These are phyloP conservation scores for Arabis hirsuta DNA, from an alignment of 345 rosid species.

Conservation along the genomic window DNA sequence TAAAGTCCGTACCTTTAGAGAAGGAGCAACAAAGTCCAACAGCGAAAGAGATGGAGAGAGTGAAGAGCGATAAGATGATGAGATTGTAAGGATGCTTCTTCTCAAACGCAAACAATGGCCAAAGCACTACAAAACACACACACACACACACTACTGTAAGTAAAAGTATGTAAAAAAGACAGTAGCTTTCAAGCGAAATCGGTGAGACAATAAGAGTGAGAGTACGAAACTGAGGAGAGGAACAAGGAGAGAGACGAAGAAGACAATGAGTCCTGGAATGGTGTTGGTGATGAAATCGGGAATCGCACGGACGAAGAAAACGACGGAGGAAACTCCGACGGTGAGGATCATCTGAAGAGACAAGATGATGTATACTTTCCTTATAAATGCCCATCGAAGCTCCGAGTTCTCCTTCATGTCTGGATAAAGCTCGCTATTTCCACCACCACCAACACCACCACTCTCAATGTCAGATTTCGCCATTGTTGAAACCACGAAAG, in stretches of 20 bases:
- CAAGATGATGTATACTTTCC: constrained; percentile 62
- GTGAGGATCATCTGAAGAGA: constrained; percentile 55
- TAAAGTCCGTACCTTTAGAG: constrained; percentile 50
- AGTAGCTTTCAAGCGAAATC: no score
- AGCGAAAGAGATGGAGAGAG: constrained; percentile 52
- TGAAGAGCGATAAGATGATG: constrained; percentile 57
- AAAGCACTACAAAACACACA: constrained; percentile 50
- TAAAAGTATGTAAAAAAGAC: no score
- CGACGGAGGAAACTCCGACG: constrained; percentile 49
- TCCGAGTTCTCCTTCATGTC: constrained; percentile 57
- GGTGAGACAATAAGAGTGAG: no score
- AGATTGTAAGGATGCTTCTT: constrained; percentile 65
- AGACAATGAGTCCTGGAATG: constrained; percentile 46
- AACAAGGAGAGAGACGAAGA: constrained; percentile 43
- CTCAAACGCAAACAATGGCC: constrained; percentile 51
- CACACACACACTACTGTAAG: background rate
- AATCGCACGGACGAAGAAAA: constrained; percentile 47
- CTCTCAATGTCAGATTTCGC: constrained; percentile 39
- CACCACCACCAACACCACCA: constrained; percentile 14
- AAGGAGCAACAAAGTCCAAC: constrained; percentile 64
- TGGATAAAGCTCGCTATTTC: constrained; percentile 44
- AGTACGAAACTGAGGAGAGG: constrained; percentile 49
- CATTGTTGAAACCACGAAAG: constrained; percentile 21
- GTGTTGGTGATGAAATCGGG: constrained; percentile 50
- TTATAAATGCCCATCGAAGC: constrained; percentile 72